Base-by-base conservation (phyloP, 2,329 filamentous ascomycete genomes). In the Cercospora sp. region DNA sequence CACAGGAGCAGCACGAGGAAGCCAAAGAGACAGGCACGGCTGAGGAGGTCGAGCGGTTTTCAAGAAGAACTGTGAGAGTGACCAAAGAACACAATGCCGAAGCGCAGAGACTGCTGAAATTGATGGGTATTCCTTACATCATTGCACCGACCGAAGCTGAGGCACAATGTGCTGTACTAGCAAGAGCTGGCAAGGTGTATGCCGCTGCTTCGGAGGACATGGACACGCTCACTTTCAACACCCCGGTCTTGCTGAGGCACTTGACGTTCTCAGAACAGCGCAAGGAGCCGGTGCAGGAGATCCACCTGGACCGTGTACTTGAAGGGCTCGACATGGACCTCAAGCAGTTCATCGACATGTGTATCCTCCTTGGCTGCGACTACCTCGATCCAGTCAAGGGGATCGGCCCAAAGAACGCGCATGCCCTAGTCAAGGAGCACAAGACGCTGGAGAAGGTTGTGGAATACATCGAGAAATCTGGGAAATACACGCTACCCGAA, bases 1-100 rank as follows among this genome's bases (percentile, higher is more conserved):
- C 95, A 8, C 91, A 88, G 61, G 94, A 97, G 75, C 90, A 90
- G 7, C 89, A 96, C 24, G 94, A 97, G 79, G 95, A 98, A 78
- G 95, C 95, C 63, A 97, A 97, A 80, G 95, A 99, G 83, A 97
- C 92, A 0, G 95, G 95, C 70, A 99, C 95, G 3, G 93, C 94
- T 24, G 89, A 99, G 79, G 95, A 99, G n/a, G 88, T 99, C 3
- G 95, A 99, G 82, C 98, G 97, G 81, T 99, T 98, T 82, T 96
- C 93, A 64, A 86, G 95, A 67, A 86, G 95, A 63, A 98, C 94
- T 1, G 95, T 99, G 59, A 87, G 93, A 66, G 95, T 98, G 63
- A 98, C 95, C n/a, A 87, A 91, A 71, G 94, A 99, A 82, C 95
- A 99, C 81, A 99, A 99, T 77, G 90, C 89, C 51, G 95, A 99